These are phyloP conservation scores for Leersia perrieri DNA, from an alignment of 176 grass and related monocot species.

Conservation along the genomic window DNA sequence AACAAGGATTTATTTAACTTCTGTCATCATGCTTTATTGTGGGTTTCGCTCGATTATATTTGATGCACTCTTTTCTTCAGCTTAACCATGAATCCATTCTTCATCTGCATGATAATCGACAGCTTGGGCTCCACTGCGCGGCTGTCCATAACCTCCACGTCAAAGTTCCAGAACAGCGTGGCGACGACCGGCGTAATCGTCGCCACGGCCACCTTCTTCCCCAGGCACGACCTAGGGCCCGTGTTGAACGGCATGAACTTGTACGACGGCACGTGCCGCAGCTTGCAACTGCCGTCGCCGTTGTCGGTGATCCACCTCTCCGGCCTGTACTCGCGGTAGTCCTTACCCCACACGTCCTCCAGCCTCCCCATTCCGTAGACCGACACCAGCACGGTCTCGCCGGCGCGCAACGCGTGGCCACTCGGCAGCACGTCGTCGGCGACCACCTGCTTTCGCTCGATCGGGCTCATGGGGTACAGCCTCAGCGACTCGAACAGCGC, in stretches of 20 bases:
- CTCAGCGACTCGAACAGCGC: slow-evolving; percentile 45
- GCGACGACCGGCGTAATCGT: not conserved
- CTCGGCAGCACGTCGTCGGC: slow-evolving; percentile 5
- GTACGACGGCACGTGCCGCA: not conserved
- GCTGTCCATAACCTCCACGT: not conserved
- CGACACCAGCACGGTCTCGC: not conserved
- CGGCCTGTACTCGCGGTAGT: not conserved
- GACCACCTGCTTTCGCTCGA: slow-evolving; percentile 24
- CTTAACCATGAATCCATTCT: no score
- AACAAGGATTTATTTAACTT: no score
- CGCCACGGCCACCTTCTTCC: not conserved
- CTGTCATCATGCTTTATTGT: no score
- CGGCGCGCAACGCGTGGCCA: not conserved
- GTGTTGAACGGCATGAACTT: slow-evolving; percentile 26
- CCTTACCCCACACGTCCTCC: no score
- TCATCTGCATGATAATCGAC: no score
- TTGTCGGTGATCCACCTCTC: slow-evolving; percentile 32
- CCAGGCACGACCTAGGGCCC: slow-evolving; percentile 2
- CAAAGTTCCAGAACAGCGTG: slow-evolving; percentile 1
- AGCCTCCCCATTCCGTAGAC: not conserved
- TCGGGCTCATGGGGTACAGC: slow-evolving; percentile 20
- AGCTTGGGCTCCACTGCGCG: not conserved
- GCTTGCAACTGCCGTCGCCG: no score
- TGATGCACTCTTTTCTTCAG: no score
- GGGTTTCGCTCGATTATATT: no score